Evolutionary conservation across 176 grass and related monocot genomes (phyloP).

Genomic region (Zizania latifolia): DNA sequence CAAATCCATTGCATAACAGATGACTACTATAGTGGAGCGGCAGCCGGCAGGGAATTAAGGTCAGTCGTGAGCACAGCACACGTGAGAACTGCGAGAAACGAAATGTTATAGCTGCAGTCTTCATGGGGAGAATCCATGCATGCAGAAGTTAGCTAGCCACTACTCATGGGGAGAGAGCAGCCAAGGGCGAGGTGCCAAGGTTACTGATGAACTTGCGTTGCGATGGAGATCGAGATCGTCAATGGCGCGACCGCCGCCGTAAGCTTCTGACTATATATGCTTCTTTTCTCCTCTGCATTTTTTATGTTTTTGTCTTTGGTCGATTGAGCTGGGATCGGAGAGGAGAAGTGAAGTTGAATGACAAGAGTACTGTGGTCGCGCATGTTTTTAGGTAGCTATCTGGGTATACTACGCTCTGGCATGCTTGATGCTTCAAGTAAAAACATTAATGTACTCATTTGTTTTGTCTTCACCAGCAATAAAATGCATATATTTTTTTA

Average conservation of each 20-base stretch:
- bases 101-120: too few relatives aligned
- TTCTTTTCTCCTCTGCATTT: conserved; percentile 15
- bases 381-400: too few relatives aligned
- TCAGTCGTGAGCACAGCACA: too few relatives aligned
- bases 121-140: neutral
- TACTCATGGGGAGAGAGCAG: neutral
- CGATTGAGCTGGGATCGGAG: neutral
- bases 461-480: conserved; percentile 6
- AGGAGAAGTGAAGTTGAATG: conserved; percentile 35
- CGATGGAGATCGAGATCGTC: neutral
- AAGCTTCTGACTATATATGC: conserved; percentile 34
- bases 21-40: conserved; percentile 4
- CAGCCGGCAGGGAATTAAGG: neutral
- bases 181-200: too few relatives aligned
- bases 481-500: conserved; percentile 12
- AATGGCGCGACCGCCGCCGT: neutral
- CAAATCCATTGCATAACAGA: conserved; percentile 73
- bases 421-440: conserved; percentile 23
- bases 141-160: neutral
- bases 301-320: neutral
- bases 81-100: too few relatives aligned
- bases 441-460: conserved; percentile 30
- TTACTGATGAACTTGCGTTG: neutral
- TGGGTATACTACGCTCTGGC: too few relatives aligned
- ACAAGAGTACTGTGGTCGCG: conserved; percentile 7